Evolutionary conservation across 225 moss, liverwort and hornwort species (phyloP), one percentile per base, ranked within the genome.

Genomic region (Polytrichum formosum): DNA sequence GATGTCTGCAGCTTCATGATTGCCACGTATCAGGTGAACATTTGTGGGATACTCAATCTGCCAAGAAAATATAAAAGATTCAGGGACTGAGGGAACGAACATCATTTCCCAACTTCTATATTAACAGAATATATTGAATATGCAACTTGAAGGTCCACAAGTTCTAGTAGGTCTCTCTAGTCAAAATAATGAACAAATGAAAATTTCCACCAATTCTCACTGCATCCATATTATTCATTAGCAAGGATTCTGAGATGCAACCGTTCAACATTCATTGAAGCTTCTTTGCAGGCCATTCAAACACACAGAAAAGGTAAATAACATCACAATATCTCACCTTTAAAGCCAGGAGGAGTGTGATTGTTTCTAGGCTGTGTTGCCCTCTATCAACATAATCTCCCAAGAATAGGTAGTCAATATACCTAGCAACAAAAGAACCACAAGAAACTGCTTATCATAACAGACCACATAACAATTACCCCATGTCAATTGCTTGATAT

Each of bases 361-460:
- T 91, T 5, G 93, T 93, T 75, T 93, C 93, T 83, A 93, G 72
- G 35, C 93, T 93, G 59, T 93, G 93, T 71, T 93, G 90, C 4
- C 93, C 90, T 23, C 93, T 86, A 55, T 93, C 93, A 2, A 93
- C 93, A 67, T 93, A 93, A 56, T 93, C 93, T 64, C 87, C 93
- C 68, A 93, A 65, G 28, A 90, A 93, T 17, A 93, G 89, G 77
- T 93, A 93, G 64, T 93, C 89, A 56, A 93, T 93, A 27, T 90
- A 92, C 80, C 92, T 92, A 87, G 63, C 66, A 37, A 66, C 16
- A 13, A 46, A 46, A 46, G 46, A 68, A 26, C 5, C 18, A 65
- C 23, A 23, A 58, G 58, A 58, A 21, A 58, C 58, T 58, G 58
- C 7, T 58, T 4, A 10, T 13, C 10, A 46, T 46, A 16, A 10